Base-by-base conservation (phyloP, 2,329 filamentous ascomycete genomes). In the Sclerotinia sclerotiorum region DNA sequence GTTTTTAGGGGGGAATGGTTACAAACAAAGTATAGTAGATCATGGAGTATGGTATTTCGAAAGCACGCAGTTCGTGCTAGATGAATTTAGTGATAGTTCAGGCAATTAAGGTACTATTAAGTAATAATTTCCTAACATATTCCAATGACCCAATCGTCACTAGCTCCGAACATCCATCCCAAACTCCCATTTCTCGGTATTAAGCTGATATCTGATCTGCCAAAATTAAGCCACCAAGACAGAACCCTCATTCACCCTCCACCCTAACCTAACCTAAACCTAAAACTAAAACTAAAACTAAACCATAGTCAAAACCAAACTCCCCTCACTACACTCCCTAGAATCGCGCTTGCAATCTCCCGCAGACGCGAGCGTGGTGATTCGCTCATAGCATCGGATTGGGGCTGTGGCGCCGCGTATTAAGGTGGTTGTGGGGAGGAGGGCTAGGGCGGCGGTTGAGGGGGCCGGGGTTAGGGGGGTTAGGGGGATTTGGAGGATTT, bases 21-120 rank as follows among this genome's bases (percentile, higher is more conserved):
- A 48, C 6, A 11, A 49, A 15, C 32, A 32, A 52, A 15, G 60
- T 35, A 51, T 27, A 63, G 17, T 42, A 39, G 17, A 49, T 39
- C 1, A 35, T 51, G 60, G 60, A 8, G 60, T 13, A 39, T 21
- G 35, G 29, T 27, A 27, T 17, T 39, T 35, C n/a, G 13, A 5
- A 39, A 42, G 60, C 60, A 63, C 46, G 29, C 60, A 63, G 19
- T 63, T 63, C 46, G 46, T 63, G 46, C 60, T 51, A 51, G 46
- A 42, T 63, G 3, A 51, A 8, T n/a, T 42, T 27, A 10, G 60
- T 42, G 32, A 51, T 27, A 39, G 39, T 35, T 39, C n/a, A 60
- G 44, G 24, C 8, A 13, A 39, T 21, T 10, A 7, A 39, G 35
- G 8, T 51, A 39, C 39, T 51, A 39, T 8, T 8, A 51, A 63